Base-by-base conservation (phyloP, 2,329 filamentous ascomycete genomes). In the Fusarium tupiense region DNA sequence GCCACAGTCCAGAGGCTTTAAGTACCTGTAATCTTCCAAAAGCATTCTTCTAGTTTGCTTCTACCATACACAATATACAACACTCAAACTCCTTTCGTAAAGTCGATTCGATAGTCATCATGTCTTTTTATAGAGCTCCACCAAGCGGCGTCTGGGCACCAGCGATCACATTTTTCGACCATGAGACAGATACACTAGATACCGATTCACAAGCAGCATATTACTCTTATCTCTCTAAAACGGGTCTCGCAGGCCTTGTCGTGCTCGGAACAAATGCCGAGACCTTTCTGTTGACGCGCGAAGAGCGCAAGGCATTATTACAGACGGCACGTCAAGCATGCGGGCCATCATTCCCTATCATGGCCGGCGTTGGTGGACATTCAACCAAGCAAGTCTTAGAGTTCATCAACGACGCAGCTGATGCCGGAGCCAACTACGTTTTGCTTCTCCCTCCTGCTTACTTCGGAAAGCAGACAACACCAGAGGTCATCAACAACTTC, bases 341-440 rank as follows among this genome's bases (percentile, higher is more conserved):
- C 44, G 95, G 95, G 0, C 93, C 94, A 1, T 92, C 95, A 80
- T 98, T 95, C 82, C 95, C 95, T 40, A 88, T 98, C 73, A 95
- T 96, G 86, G 95, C 58, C 83, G 91, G 91, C 24, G 89, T 91
- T 9, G 87, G 90, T 31, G 90, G 88, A 4, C 91, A 92, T 80
- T 91, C 89, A 9, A 92, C 89, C 12, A 86, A 86, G 70, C 91
- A 93, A 80, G 88, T 90, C 9, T 83, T 91, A 9, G 88, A 91
- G 78, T 88, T 87, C 69, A 86, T 91, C 67, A 74, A 78, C n/a
- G 91, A 92, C 76, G 91, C 91, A 6, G 84, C 85, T 22, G 85
- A 84, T 1, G 90, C 90, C 1, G 90, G 90, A 13, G 90, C 90
- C 44, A 84, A 92, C 81, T 92, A 89, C 75, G 86, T 85, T 0